Evolutionary conservation across 495 filamentous ascomycete genomes (phyloP), one percentile per base, ranked within the genome.

Genomic region (Sabuloglossum arenarium): DNA sequence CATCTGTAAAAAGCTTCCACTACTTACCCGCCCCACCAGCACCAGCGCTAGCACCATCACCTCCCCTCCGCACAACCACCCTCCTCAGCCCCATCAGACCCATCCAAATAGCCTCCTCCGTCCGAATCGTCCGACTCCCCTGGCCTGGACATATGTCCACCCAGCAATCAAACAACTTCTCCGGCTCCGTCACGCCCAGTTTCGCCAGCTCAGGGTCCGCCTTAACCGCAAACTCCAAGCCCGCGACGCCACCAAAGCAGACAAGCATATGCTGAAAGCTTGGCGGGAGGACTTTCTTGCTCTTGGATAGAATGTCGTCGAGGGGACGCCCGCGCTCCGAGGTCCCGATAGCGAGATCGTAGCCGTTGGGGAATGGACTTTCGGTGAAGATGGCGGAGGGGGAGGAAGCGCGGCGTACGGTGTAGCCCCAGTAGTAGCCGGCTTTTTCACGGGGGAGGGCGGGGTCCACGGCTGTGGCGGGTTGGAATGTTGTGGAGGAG

Each of bases 391-490:
- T 77, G 27, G 69, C 69, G 0, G 81, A 80, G 3, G 88, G 68
- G 0, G 74, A 76, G 0, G 64, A 55, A 19, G 78, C 77, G 31
- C 70, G 72, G 3, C 85, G 75, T 10, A 82, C 73, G 12, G 63
- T 74, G 63, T 79, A 88, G 47, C 85, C 85, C 84, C 83, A 87
- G 64, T 86, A 88, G 64, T 82, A 85, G 6, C 85, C 85, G 0
- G 63, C 73, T 52, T 84, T 76, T 29, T 79, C 75, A 30, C 85
- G 72, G 0, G 85, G 84, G 5, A 69, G 67, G 32, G 70, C 66
- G 0, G 81, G 80, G 47, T 74, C 70, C 2, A 85, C 77, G 3
- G 77, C 71, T 58, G 79, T 72, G 3, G 72, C 77, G 6, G 57
- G 45, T 1, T 65, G 16, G 3, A 58, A 9, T 24, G 58, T 31